Evolutionary conservation across 305 asterid species (phyloP).

Genomic region (Andrographis paniculata): DNA sequence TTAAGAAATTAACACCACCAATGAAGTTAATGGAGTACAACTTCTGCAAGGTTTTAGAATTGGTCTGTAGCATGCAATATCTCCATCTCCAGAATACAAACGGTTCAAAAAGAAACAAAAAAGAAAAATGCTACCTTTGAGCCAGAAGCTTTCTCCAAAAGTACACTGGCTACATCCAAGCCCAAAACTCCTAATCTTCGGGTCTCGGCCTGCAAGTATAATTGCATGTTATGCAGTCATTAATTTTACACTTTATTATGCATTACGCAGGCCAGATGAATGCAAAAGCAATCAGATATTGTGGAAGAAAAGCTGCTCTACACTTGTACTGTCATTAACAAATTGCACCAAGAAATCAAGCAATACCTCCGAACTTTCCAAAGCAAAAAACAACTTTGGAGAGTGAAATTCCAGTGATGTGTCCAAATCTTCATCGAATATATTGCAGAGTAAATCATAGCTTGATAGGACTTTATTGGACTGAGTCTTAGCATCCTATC

Average conservation of each 20-base stretch:
- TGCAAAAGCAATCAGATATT: too few species aligned
- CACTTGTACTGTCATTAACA: too few species aligned
- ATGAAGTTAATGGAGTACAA: too few species aligned
- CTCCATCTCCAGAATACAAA: too few species aligned
- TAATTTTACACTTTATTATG: conserved; percentile 9
- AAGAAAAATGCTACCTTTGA: conserved; percentile 39
- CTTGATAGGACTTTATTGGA: conserved; percentile 41
- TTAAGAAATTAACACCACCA: too few species aligned
- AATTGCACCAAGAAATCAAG: too few species aligned
- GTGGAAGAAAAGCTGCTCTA: too few species aligned
- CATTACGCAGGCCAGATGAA: too few species aligned
- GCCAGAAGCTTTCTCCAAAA: conserved; percentile 46
- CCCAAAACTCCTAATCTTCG: conserved; percentile 60
- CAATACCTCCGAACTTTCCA: conserved; percentile 82
- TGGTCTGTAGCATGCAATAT: background rate
- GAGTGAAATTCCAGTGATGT: conserved; percentile 41
- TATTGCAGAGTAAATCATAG: conserved; percentile 56
- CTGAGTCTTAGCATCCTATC: conserved; percentile 40
- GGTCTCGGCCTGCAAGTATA: conserved; percentile 48
- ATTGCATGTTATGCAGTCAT: conserved; percentile 9
- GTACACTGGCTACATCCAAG: conserved; percentile 48
- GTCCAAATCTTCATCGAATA: conserved; percentile 46
- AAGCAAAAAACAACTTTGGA: conserved; percentile 56
- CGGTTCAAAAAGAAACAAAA: conserved; percentile 3
- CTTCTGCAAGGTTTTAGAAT: background rate